phyloP scores from a whole-genome alignment of 352 stramenopile genomes.

The Phytophthora cryptogea region DNA sequence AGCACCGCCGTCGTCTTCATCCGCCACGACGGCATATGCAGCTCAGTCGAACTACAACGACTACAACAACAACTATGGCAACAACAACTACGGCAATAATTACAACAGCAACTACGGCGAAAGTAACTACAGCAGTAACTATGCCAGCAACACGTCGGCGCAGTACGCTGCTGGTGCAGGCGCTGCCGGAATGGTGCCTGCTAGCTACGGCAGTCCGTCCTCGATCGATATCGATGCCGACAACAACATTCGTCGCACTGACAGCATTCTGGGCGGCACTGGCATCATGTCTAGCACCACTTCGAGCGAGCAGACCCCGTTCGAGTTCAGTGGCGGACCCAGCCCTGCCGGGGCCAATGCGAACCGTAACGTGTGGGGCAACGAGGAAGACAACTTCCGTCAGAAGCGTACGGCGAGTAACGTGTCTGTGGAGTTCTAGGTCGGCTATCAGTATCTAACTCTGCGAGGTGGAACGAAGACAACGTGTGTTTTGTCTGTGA shows the following conservation, averaged over 20 bases:
- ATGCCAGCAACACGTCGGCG: conserved; percentile 11
- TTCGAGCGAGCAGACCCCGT: conserved; percentile 29
- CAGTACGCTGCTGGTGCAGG: conserved; percentile 32
- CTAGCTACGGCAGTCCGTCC: conserved; percentile 54
- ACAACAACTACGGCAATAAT: conserved; percentile 26
- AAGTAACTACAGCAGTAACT: conserved; percentile 20
- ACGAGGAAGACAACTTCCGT: conserved; percentile 37
- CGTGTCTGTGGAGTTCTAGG: conserved; percentile 68
- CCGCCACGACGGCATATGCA: conserved; percentile 34
- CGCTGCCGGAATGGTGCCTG: conserved; percentile 17
- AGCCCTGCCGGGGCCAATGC: conserved; percentile 33
- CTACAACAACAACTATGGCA: conserved; percentile 17
- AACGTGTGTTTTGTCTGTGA: conserved; percentile 30
- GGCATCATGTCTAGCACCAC: conserved; percentile 26
- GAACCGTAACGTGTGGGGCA: conserved; percentile 51
- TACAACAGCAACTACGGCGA: conserved; percentile 21
- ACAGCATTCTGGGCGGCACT: conserved; percentile 49
- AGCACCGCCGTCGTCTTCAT: conserved; percentile 20
- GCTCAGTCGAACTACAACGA: conserved; percentile 28
- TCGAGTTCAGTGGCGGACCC: conserved; percentile 39
- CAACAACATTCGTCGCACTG: conserved; percentile 32
- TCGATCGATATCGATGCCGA: conserved; percentile 46
- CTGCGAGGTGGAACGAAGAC: conserved; percentile 8
- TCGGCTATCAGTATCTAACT: conserved; percentile 24
- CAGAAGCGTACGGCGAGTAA: conserved; percentile 54